Conservation (phyloP, 257 asterid genomes). For the Scutellaria barbata region DNA sequence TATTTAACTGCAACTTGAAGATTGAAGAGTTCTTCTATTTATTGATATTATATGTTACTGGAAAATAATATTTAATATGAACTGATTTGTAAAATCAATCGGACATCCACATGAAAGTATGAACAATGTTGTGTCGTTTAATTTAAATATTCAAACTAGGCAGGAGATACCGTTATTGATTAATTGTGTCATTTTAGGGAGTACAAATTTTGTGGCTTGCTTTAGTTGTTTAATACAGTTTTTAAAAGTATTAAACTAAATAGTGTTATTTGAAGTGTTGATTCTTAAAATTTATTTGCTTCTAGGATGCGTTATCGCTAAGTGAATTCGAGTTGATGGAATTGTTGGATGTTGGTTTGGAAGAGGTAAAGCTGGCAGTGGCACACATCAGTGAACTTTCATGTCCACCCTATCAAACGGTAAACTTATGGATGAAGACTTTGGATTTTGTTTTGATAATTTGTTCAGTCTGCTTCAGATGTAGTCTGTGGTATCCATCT, state of each 20-base stretch:
- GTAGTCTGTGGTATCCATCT: not conserved
- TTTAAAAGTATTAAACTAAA: not conserved
- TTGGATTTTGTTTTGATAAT: conserved; percentile 21
- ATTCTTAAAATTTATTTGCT: conserved; percentile 28
- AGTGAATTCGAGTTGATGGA: conserved; percentile 90
- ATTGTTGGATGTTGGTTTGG: conserved; percentile 73
- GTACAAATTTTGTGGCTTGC: not conserved
- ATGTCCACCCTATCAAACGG: conserved; percentile 80
- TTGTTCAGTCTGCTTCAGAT: conserved; percentile 1
- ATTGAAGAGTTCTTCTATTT: not conserved
- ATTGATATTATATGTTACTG: too few species aligned
- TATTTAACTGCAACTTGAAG: not conserved
- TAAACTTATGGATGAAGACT: conserved; percentile 33
- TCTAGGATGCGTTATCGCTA: conserved; percentile 74
- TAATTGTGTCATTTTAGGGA: not conserved
- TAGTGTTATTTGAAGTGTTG: not conserved
- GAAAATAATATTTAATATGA: too few species aligned
- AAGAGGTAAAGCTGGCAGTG: conserved; percentile 64
- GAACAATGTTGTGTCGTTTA: not conserved
- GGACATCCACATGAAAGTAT: not conserved
- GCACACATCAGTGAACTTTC: conserved; percentile 72
- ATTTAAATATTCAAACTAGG: not conserved
- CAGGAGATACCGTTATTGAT: not conserved
- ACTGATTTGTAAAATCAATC: not conserved
- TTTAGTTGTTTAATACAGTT: not conserved